Base-by-base conservation (phyloP, 1,284 basidiomycete genomes). In the Ustilago tritici region DNA sequence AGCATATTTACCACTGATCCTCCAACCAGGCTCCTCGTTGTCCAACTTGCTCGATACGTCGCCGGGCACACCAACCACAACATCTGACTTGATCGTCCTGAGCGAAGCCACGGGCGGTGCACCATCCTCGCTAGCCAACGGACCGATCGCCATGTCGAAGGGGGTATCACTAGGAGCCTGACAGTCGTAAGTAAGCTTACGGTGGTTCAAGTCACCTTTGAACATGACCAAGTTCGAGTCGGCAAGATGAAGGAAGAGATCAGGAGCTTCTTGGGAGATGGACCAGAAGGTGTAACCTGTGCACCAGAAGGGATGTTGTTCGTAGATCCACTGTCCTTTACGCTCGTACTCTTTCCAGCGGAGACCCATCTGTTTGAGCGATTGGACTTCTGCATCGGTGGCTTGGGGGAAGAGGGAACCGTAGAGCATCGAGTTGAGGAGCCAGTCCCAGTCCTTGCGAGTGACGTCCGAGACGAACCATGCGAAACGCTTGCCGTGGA, bases 381-480 rank as follows among this genome's bases (percentile, higher is more conserved):
- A 92, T 80, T 93, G 92, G 65, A 93, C 88, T 86, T 98, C 94
- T 50, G 89, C 89, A 50, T 95, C 93, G 15, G 80, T 94, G 91
- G 8, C 95, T 93, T 86, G 95, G 93, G 54, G 92, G 95, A 85
- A 85, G 49, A 84, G 71, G 56, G 77, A 81, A 47, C 83, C 84
- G 82, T 86, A 87, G 32, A 84, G 80, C 86, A 86, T 87, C 52
- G 76, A 70, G 83, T 88, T 88, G 64, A 88, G 74, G 54, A 88
- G 87, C 95, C 96, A 99, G 74, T 94, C 90, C 94, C 95, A 98
- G 85, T 98, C 96, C 87, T 95, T 93, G 87, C 90, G 92, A 47
- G 95, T 98, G 32, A 98, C 96, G 85, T 98, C 96, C n/a, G 93
- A 95, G 46, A 87, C 86, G 73, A 82, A 84, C 81, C 78, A 84